Conservation (phyloP, 345 rosid genomes). For the Balakata baccata region DNA sequence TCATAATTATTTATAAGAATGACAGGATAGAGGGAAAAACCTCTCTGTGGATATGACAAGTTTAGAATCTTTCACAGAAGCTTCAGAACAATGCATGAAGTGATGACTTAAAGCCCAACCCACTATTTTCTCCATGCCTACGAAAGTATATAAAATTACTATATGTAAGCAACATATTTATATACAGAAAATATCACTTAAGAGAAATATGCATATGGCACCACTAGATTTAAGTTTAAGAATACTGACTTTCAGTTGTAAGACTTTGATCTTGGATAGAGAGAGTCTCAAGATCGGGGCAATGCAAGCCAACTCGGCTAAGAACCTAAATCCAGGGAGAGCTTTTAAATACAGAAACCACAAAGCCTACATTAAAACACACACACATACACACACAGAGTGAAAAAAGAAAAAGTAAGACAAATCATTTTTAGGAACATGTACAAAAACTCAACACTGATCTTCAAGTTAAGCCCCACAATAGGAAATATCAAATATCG, state of each 20-base stretch:
- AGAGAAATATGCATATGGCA: not conserved
- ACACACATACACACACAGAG: not conserved
- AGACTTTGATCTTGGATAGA: conserved; percentile 81
- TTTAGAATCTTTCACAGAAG: conserved; percentile 53
- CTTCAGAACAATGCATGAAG: conserved; percentile 67
- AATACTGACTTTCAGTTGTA: conserved; percentile 63
- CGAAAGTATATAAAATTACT: conserved; percentile 5
- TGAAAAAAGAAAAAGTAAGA: not conserved
- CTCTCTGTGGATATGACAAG: conserved; percentile 72
- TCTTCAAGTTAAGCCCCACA: not conserved
- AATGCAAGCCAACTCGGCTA: conserved; percentile 57
- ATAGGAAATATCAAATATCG: not conserved
- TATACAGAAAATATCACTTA: not conserved
- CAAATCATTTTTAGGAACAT: not conserved
- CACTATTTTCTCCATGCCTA: conserved; percentile 88
- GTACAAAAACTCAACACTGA: too few species aligned
- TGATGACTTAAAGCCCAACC: conserved; percentile 92
- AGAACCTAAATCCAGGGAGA: conserved; percentile 55
- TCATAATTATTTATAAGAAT: not conserved
- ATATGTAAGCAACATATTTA: not conserved
- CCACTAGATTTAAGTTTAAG: conserved; percentile 8
- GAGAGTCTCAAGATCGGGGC: conserved; percentile 74
- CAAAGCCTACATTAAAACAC: not conserved
- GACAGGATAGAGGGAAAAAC: conserved; percentile 28
- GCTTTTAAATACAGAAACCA: conserved; percentile 1